Evolutionary conservation across 495 filamentous ascomycete species (phyloP).

Genomic region (Xylaria cubensis): DNA sequence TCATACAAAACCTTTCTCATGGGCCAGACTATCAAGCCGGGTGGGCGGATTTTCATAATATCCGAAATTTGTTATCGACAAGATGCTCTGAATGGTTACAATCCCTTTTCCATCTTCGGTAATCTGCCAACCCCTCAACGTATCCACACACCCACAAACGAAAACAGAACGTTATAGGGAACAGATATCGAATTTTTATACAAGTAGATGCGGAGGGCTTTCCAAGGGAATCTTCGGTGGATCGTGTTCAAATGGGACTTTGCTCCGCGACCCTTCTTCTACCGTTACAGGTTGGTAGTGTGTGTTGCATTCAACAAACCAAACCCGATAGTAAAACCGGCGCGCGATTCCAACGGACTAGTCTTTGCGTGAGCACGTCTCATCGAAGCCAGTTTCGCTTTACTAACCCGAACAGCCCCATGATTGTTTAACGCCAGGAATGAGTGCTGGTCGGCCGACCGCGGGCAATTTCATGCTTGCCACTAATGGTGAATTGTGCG

Average conservation of each 20-base stretch:
- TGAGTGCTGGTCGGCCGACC: slow-evolving; percentile 34
- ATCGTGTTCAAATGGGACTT: background rate
- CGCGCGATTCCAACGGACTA: background rate
- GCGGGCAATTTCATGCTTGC: slow-evolving; percentile 43
- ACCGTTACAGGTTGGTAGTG: background rate
- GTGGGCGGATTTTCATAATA: background rate
- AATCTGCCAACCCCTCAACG: background rate
- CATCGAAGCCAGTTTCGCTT: background rate
- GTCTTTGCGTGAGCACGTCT: slow-evolving; percentile 2
- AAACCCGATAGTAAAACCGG: background rate
- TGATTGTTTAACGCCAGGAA: slow-evolving; percentile 27
- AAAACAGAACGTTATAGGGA: background rate
- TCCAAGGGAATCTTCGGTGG: background rate
- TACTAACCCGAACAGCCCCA: slow-evolving; percentile 9
- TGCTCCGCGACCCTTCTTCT: background rate
- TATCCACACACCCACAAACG: background rate
- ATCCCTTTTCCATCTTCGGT: background rate
- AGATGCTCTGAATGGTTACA: background rate
- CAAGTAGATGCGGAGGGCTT: background rate
- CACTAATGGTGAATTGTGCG: slow-evolving; percentile 40
- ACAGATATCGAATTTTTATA: background rate
- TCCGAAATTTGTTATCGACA: background rate
- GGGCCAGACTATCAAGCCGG: background rate
- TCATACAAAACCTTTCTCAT: no score
- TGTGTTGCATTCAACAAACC: background rate